Base-by-base conservation (phyloP, 2,329 filamentous ascomycete genomes). In the Neopestalotiopsis clavispora region DNA sequence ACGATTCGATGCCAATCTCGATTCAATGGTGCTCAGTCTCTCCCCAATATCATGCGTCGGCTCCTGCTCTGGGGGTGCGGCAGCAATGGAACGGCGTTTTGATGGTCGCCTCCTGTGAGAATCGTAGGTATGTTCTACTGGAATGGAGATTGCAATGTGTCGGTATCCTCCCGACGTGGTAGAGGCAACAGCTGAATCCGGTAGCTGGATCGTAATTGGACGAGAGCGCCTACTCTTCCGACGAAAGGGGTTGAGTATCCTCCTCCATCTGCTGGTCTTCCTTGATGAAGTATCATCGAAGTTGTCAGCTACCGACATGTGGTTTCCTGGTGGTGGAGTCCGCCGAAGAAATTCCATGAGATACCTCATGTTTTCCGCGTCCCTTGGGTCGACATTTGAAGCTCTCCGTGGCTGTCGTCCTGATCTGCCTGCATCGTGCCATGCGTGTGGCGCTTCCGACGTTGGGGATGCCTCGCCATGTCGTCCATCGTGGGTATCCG, bases 81-180 rank as follows among this genome's bases (percentile, higher is more conserved):
- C 23, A 4, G 10, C 17, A 7, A 12, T 14, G 13, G 57, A 30
- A 28, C 13, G 30, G 23, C 23, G 57, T 28, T 23, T 30, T 5
- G 57, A 59, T 4, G 30, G 23, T 14, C 30, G 57, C 13, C 30
- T 14, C 10, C 23, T 12, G 23, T 59, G 57, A 28, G 57, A 17
- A n/a, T n/a, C 45, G 28, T 86, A 82, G 4, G 82, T 83, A 68
- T 86, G 79, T 71, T 87, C 83, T 13, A 85, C 69, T 1, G 88
- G 88, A 59, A 90, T 89, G 0, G 87, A 89, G 65, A 90, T 90
- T 69, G 87, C 86, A 71, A 90, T 89, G 72, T 90, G 85, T 4
- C 86, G 82, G 73, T 87, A 81, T 1, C 88, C 88, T 2, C 80
- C 83, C 6, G 77, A 85, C 0, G 87, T 90, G 45, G 78, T 85